A percentile compares a stretch with the other conserved stretches of the same genome.
These are phyloP conservation scores for Sporodiniella umbellata DNA, from an alignment of 371 early-diverging fungal genomes.

Conservation along the genomic window DNA sequence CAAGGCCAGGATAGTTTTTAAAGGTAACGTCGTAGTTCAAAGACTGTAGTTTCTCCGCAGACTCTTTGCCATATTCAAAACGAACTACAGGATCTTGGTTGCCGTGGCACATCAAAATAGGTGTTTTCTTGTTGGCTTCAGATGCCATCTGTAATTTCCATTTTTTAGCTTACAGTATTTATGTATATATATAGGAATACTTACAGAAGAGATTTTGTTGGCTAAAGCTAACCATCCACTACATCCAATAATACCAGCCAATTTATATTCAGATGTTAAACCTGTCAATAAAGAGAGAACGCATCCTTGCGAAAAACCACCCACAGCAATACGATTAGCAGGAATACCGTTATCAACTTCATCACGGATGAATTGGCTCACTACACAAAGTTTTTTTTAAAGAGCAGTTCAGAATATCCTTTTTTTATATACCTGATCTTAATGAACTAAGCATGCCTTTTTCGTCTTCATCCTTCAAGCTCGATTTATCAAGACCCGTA, in stretches of 20 bases:
- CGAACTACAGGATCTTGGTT: constrained; percentile 76
- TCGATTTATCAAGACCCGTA: constrained; percentile 45
- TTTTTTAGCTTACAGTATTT: too few relatives aligned
- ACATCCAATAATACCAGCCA: constrained; percentile 63
- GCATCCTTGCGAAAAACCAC: constrained; percentile 95
- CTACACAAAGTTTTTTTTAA: constrained; percentile 22
- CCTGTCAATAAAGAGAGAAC: constrained; percentile 78
- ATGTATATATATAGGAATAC: too few relatives aligned
- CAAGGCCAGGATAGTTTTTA: constrained; percentile 76
- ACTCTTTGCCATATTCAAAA: constrained; percentile 68
- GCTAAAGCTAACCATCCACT: constrained; percentile 82
- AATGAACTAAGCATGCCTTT: constrained; percentile 71
- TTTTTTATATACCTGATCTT: constrained; percentile 40
- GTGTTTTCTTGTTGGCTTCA: constrained; percentile 73
- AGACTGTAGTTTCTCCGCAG: constrained; percentile 60
- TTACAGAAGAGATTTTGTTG: constrained; percentile 52
- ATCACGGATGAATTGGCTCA: constrained; percentile 66
- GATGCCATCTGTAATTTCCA: constrained; percentile 63
- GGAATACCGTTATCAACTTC: constrained; percentile 85
- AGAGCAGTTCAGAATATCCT: too few relatives aligned
- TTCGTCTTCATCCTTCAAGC: constrained; percentile 66
- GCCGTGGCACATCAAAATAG: constrained; percentile 90
- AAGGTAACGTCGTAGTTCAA: constrained; percentile 71
- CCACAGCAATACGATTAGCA: constrained; percentile 82
- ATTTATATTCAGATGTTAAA: constrained; percentile 69